These are phyloP conservation scores for Grammothele lineata DNA, from an alignment of 768 basidiomycete species.

Conservation along the genomic window DNA sequence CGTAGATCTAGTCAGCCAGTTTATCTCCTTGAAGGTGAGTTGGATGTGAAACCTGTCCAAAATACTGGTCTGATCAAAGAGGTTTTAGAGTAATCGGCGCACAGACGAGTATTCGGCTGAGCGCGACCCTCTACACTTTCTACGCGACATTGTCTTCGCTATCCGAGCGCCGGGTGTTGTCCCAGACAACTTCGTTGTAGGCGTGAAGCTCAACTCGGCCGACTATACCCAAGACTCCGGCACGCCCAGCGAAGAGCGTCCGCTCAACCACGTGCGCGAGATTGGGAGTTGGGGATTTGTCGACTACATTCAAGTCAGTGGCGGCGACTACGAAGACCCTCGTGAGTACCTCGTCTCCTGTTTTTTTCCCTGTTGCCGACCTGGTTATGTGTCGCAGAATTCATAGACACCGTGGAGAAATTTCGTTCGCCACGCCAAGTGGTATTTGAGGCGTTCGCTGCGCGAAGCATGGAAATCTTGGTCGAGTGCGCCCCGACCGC, in stretches of 20 bases:
- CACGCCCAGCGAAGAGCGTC: constrained; percentile 33
- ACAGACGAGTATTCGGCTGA: constrained; percentile 54
- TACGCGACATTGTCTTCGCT: constrained; percentile 48
- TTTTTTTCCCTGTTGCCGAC: neutral
- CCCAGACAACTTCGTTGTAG: constrained; percentile 60
- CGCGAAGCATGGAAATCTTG: constrained; percentile 45
- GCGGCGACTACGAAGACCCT: constrained; percentile 81
- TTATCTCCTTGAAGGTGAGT: constrained; percentile 66
- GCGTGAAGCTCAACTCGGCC: constrained; percentile 76
- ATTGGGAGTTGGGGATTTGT: constrained; percentile 63
- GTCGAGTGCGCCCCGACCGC: constrained; percentile 19
- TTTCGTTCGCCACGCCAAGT: constrained; percentile 52
- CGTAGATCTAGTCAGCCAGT: constrained; percentile 74
- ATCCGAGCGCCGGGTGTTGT: constrained; percentile 47
- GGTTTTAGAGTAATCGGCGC: constrained; percentile 45
- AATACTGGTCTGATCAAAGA: too few species aligned
- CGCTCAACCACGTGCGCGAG: constrained; percentile 54
- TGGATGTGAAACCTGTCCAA: too few species aligned
- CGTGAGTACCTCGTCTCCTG: constrained; percentile 36
- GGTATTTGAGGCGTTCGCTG: constrained; percentile 68
- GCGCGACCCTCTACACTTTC: constrained; percentile 47
- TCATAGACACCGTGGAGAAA: constrained; percentile 21
- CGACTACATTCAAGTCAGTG: constrained; percentile 87
- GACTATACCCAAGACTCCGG: constrained; percentile 51
- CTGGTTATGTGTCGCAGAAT: constrained; percentile 17